Evolutionary conservation across 1,284 basidiomycete species (phyloP).

Genomic region (Pascua guehoae): DNA sequence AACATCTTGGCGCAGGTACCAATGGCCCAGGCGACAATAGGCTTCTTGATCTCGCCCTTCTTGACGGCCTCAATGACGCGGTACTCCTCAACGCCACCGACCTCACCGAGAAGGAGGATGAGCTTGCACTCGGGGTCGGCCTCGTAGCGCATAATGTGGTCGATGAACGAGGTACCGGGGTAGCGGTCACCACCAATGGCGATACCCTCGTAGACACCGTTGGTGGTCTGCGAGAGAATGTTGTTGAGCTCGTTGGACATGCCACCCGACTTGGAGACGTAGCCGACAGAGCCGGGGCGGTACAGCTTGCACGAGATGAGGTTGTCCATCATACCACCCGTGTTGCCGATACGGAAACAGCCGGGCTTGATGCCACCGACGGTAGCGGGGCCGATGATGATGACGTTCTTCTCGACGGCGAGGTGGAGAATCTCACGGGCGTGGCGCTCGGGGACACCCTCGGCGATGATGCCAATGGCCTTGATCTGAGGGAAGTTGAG

Average conservation of each 20-base stretch:
- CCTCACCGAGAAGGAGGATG: slow-evolving; percentile 96
- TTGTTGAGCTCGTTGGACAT: slow-evolving; percentile 99
- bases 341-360: slow-evolving; percentile 99
- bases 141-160: slow-evolving; percentile 97
- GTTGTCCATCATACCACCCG: slow-evolving; percentile 99
- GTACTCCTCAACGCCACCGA: slow-evolving; percentile 98
- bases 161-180: slow-evolving; percentile 97
- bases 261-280: slow-evolving; percentile 98
- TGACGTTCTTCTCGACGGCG: slow-evolving; percentile 78
- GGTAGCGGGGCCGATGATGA: slow-evolving; percentile 97
- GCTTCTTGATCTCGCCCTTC: slow-evolving; percentile 90
- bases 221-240: slow-evolving; percentile 94
- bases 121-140: slow-evolving; percentile 97
- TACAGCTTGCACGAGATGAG: slow-evolving; percentile 98
- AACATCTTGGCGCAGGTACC: slow-evolving; percentile 99
- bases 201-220: slow-evolving; percentile 99
- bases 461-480: slow-evolving; percentile 91
- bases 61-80: slow-evolving; percentile 98
- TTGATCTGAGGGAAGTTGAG: slow-evolving; percentile 69
- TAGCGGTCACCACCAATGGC: slow-evolving; percentile 99
- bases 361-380: slow-evolving; percentile 99
- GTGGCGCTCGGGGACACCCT: slow-evolving; percentile 97
- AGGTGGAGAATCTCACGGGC: slow-evolving; percentile 92
- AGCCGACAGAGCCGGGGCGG: slow-evolving; percentile 93
- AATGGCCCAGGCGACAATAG: slow-evolving; percentile 98